These are phyloP conservation scores for Elsinoe ampelina DNA, from an alignment of 2,329 filamentous ascomycete genomes.

Conservation along the genomic window DNA sequence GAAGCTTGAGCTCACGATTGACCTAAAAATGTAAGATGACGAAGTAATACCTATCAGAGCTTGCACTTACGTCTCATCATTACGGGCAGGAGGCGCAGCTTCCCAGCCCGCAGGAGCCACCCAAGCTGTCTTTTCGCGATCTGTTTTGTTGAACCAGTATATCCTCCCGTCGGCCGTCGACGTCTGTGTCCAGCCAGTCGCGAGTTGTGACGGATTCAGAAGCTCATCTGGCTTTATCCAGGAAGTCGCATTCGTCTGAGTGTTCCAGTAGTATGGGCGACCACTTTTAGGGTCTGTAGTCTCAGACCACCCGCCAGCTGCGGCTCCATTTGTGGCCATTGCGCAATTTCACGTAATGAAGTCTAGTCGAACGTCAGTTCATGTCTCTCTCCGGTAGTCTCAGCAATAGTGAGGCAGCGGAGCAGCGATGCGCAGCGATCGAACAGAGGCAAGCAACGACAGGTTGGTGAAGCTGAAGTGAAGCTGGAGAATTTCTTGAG, in stretches of 20 bases:
- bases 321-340: constrained; percentile 6
- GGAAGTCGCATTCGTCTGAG: constrained; percentile 74
- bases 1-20: constrained; percentile 31
- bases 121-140: constrained; percentile 79
- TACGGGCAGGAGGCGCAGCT: not conserved
- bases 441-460: not conserved
- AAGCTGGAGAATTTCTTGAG: constrained; percentile 2
- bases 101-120: constrained; percentile 56
- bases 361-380: too few relatives aligned
- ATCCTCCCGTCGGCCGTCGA: constrained; percentile 76
- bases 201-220: constrained; percentile 62
- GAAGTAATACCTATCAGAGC: constrained; percentile 22
- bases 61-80: constrained; percentile 1
- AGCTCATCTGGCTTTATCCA: constrained; percentile 91
- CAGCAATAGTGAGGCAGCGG: too few relatives aligned
- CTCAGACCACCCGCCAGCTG: constrained; percentile 1
- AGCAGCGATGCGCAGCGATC: too few relatives aligned
- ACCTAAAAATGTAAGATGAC: constrained; percentile 35
- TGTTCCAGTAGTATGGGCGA: constrained; percentile 84
- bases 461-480: not conserved
- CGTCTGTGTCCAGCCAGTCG: constrained; percentile 70
- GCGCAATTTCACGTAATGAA: not conserved
- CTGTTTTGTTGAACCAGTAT: constrained; percentile 90
- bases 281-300: constrained; percentile 56
- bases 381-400: too few relatives aligned